phyloP scores from a whole-genome alignment of 495 filamentous ascomycete species.

The Podospora sp. region DNA sequence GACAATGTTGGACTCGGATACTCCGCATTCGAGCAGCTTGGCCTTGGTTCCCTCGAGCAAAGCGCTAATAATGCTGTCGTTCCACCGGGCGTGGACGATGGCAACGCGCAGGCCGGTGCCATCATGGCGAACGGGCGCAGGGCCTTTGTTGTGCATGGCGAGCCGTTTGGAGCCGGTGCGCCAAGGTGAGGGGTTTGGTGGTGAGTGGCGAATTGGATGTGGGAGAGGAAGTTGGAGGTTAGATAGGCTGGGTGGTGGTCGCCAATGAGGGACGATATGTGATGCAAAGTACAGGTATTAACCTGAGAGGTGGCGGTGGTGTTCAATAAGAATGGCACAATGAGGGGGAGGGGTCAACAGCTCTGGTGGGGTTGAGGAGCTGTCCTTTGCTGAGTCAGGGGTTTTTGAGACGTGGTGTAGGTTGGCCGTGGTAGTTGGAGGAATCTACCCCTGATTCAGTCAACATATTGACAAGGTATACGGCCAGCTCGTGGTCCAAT shows the following conservation, averaged over 20 bases:
- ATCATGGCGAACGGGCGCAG: conserved; percentile 50
- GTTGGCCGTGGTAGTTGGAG: too few species aligned
- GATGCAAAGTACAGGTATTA: too few species aligned
- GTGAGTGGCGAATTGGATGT: not conserved
- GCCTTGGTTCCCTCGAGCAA: conserved; percentile 69
- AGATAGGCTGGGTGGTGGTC: not conserved
- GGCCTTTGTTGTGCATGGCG: conserved; percentile 49
- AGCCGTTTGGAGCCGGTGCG: not conserved
- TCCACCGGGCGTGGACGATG: conserved; percentile 97
- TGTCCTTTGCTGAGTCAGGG: too few species aligned
- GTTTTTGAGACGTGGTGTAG: too few species aligned
- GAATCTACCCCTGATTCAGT: too few species aligned
- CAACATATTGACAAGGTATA: too few species aligned
- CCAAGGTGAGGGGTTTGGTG: not conserved
- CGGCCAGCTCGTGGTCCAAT: too few species aligned
- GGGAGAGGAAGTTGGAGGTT: not conserved
- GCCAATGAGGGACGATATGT: too few species aligned
- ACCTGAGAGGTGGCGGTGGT: too few species aligned
- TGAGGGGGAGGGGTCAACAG: too few species aligned
- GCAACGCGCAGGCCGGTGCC: conserved; percentile 86
- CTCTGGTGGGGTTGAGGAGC: too few species aligned
- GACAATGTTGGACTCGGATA: conserved; percentile 84
- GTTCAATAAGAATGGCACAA: too few species aligned
- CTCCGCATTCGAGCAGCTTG: conserved; percentile 64
- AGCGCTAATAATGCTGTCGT: conserved; percentile 71